Conservation (phyloP, 306 rosid species). For the Malus orientalis region DNA sequence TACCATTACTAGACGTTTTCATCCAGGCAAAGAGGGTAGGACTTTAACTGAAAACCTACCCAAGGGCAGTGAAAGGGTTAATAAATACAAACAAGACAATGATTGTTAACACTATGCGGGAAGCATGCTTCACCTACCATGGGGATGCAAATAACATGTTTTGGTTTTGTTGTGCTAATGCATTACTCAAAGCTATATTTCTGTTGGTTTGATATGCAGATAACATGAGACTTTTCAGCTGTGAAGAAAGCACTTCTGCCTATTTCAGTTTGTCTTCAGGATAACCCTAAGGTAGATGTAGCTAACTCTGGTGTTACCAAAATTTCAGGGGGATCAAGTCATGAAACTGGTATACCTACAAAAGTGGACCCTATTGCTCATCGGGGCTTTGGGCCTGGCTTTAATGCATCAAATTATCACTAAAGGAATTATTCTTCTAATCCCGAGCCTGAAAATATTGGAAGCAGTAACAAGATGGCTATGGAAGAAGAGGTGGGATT, state of each 20-base stretch:
- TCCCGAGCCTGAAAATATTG: slow-evolving; percentile 49
- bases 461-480: slow-evolving; percentile 45
- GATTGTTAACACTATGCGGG: too few relatives aligned
- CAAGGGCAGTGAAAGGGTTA: too few relatives aligned
- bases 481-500: slow-evolving; percentile 79
- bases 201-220: slow-evolving; percentile 37
- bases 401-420: slow-evolving; percentile 42
- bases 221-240: slow-evolving; percentile 50
- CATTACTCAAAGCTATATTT: slow-evolving; percentile 1
- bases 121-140: background rate
- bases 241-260: slow-evolving; percentile 74
- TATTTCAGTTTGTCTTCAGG: slow-evolving; percentile 60
- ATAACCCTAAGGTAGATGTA: slow-evolving; percentile 35
- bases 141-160: background rate
- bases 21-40: background rate
- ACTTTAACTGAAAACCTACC: too few relatives aligned
- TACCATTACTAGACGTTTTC: background rate
- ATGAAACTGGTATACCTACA: slow-evolving; percentile 26
- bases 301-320: slow-evolving; percentile 36
- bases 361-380: slow-evolving; percentile 42
- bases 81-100: too few relatives aligned
- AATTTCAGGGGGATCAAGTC: slow-evolving; percentile 28
- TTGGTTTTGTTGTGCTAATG: background rate
- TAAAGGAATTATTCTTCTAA: slow-evolving; percentile 48
- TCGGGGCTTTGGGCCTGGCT: slow-evolving; percentile 35